phyloP scores from a whole-genome alignment of 768 basidiomycete species.

The Gautieria morchelliformis region DNA sequence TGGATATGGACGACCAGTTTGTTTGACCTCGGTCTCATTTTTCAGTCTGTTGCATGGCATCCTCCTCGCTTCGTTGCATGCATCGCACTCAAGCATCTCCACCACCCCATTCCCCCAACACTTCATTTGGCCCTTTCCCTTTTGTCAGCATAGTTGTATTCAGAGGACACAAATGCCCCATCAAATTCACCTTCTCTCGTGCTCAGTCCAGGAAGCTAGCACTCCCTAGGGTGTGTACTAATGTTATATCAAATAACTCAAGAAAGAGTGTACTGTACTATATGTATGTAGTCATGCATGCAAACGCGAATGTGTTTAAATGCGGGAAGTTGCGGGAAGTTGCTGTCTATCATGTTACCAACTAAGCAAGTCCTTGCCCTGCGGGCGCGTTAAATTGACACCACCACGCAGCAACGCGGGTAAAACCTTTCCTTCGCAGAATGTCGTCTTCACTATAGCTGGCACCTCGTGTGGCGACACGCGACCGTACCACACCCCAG shows the following conservation, averaged over 20 bases:
- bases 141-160: neutral
- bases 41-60: neutral
- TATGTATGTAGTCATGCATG: neutral
- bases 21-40: neutral
- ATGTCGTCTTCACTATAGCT: slow-evolving; percentile 77
- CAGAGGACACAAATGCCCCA: neutral
- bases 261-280: neutral
- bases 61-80: neutral
- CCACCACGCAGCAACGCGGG: slow-evolving; percentile 83
- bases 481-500: slow-evolving; percentile 88
- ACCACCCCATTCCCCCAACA: neutral
- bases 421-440: slow-evolving; percentile 75
- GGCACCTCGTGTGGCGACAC: slow-evolving; percentile 86
- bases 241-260: neutral
- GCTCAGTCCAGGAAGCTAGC: neutral
- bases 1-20: slow-evolving; percentile 26
- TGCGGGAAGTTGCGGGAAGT: neutral
- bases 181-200: neutral
- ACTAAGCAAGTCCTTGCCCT: slow-evolving; percentile 46
- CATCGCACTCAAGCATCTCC: neutral
- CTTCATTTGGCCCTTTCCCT: neutral
- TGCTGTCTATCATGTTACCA: slow-evolving; percentile 40
- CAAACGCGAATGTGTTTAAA: neutral
- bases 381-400: slow-evolving; percentile 45
- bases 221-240: neutral